These are phyloP conservation scores for Letharia lupina DNA, from an alignment of 495 filamentous ascomycete genomes.

Conservation along the genomic window DNA sequence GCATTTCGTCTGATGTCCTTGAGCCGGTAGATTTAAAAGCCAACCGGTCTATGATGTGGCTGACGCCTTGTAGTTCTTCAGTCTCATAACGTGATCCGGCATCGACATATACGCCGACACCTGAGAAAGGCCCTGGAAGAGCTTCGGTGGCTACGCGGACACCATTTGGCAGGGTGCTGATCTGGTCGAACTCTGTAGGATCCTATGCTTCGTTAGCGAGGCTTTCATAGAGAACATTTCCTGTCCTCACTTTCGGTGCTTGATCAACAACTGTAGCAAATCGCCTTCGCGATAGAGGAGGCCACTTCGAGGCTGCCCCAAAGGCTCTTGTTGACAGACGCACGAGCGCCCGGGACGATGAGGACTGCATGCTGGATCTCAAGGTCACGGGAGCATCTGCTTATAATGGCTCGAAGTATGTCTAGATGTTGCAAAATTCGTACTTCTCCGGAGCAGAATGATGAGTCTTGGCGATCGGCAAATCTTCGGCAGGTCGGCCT, in stretches of 20 bases:
- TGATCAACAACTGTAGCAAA: constrained; percentile 22
- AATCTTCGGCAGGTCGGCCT: neutral
- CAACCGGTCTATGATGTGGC: constrained; percentile 90
- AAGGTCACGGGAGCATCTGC: neutral
- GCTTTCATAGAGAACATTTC: neutral
- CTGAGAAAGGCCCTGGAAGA: constrained; percentile 89
- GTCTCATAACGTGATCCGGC: constrained; percentile 94
- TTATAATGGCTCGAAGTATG: neutral
- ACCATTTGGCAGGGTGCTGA: constrained; percentile 89
- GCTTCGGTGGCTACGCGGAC: constrained; percentile 92
- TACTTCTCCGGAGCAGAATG: neutral
- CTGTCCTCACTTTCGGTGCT: constrained; percentile 18
- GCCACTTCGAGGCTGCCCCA: neutral
- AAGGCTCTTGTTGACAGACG: constrained; percentile 11
- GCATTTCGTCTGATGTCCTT: constrained; percentile 71
- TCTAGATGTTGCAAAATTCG: neutral
- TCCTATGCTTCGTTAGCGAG: constrained; percentile 48
- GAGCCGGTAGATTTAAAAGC: constrained; percentile 88
- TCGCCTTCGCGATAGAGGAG: constrained; percentile 14
- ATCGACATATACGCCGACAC: constrained; percentile 93
- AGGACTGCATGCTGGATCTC: neutral
- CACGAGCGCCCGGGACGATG: constrained; percentile 10
- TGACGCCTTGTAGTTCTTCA: constrained; percentile 73
- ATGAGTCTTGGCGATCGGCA: neutral
- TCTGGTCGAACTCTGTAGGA: constrained; percentile 75